Percentiles rank a stretch among this genome's conserved stretches.
phyloP scores from a whole-genome alignment of 108 stramenopile species.

The Bacterosira constricta region DNA sequence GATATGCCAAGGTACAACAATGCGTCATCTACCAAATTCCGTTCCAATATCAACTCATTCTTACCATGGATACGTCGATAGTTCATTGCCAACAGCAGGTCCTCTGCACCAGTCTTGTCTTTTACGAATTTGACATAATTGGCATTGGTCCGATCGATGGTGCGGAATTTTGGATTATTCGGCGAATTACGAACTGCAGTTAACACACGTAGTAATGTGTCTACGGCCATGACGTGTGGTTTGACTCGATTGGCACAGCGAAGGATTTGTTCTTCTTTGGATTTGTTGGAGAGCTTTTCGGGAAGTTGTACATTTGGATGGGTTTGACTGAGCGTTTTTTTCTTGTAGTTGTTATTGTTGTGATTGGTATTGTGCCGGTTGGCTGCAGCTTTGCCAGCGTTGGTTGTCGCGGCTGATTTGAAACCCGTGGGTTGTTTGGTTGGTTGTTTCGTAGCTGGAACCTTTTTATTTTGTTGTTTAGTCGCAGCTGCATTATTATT shows the following conservation, averaged over 20 bases:
- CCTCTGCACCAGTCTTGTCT: slow-evolving; percentile 75
- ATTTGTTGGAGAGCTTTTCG: slow-evolving; percentile 68
- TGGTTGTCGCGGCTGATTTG: slow-evolving; percentile 47
- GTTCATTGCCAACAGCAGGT: slow-evolving; percentile 77
- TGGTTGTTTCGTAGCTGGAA: slow-evolving; percentile 9
- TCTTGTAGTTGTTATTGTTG: slow-evolving; percentile 8
- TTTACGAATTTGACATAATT: slow-evolving; percentile 57
- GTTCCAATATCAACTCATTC: slow-evolving; percentile 53
- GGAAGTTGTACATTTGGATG: slow-evolving; percentile 79
- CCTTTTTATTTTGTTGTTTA: neutral
- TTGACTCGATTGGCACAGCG: slow-evolving; percentile 74
- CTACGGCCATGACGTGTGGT: slow-evolving; percentile 71
- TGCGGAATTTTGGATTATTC: slow-evolving; percentile 60
- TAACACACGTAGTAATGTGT: slow-evolving; percentile 67
- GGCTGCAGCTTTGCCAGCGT: slow-evolving; percentile 57
- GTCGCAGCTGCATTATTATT: slow-evolving; percentile 11
- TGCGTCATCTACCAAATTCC: slow-evolving; percentile 67
- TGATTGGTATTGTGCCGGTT: slow-evolving; percentile 11
- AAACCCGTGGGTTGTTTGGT: neutral
- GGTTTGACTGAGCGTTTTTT: slow-evolving; percentile 23
- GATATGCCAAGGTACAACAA: slow-evolving; percentile 77
- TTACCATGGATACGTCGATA: slow-evolving; percentile 44
- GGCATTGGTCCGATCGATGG: slow-evolving; percentile 61
- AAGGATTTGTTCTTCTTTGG: slow-evolving; percentile 80
- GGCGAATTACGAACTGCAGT: slow-evolving; percentile 55